Evolutionary conservation across 164 flowering plant species (phyloP).

Genomic region (Sedum album): DNA sequence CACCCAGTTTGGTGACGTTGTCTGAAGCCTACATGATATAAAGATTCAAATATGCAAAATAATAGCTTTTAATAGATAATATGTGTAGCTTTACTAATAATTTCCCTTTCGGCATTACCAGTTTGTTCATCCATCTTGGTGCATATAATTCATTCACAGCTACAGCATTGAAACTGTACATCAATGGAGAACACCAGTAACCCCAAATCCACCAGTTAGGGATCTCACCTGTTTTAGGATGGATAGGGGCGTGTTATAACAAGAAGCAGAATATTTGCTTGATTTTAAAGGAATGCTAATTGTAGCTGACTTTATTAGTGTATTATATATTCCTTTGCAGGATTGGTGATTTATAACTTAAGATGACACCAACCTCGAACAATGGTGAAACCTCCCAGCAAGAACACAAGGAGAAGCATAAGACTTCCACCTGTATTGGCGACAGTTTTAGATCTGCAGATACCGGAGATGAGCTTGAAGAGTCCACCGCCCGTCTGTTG

Average conservation of each 20-base stretch:
- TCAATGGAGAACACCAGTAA: conserved; percentile 34
- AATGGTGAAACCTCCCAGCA: conserved; percentile 56
- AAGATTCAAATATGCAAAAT: conserved; percentile 4
- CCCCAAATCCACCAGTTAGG: conserved; percentile 38
- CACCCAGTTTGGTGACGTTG: conserved; percentile 18
- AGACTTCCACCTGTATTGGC: conserved; percentile 57
- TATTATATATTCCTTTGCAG: background rate
- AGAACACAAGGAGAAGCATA: too few relatives aligned
- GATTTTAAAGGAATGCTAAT: too few relatives aligned
- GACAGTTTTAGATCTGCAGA: conserved; percentile 40
- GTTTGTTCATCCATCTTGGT: conserved; percentile 19
- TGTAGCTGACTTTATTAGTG: background rate
- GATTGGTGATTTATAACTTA: background rate
- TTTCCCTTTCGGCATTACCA: too few relatives aligned
- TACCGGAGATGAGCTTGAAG: conserved; percentile 46
- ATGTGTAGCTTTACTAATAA: too few relatives aligned
- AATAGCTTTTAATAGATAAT: background rate
- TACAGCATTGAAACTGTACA: conserved; percentile 29
- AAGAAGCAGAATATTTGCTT: background rate
- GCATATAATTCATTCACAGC: conserved; percentile 30
- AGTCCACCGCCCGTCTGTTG: conserved; percentile 50
- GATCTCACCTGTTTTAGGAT: conserved; percentile 17
- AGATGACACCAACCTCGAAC: conserved; percentile 37
- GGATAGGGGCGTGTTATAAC: background rate
- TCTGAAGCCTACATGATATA: conserved; percentile 2